A percentile compares a stretch with the other conserved stretches of the same genome.
Conservation (phyloP, 306 rosid species). For the Mimosa pudica region DNA sequence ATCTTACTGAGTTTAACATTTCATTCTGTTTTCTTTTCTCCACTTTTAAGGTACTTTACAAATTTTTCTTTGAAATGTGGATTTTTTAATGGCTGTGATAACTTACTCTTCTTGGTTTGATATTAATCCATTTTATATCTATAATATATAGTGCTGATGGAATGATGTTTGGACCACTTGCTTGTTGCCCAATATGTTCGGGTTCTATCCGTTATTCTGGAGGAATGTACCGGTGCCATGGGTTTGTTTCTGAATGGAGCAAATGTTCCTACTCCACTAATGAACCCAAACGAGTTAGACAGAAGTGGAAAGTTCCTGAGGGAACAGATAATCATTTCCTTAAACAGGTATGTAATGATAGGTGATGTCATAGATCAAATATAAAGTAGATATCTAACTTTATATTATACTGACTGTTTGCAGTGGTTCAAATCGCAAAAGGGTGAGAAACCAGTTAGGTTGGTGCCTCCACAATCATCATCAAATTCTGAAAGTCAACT, state of each 20-base stretch:
- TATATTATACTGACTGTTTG: conserved; percentile 38
- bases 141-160: conserved; percentile 76
- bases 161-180: conserved; percentile 97
- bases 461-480: conserved; percentile 61
- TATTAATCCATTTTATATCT: conserved; percentile 6
- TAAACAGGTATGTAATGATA: conserved; percentile 54
- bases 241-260: conserved; percentile 82
- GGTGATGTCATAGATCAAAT: conserved; percentile 19
- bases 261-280: conserved; percentile 81
- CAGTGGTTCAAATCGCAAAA: conserved; percentile 97
- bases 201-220: conserved; percentile 75
- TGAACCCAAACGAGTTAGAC: conserved; percentile 66
- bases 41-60: conserved; percentile 20
- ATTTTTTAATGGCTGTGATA: not conserved
- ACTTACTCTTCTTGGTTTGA: not conserved
- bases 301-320: conserved; percentile 90
- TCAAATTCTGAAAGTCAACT: conserved; percentile 55
- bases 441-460: conserved; percentile 65
- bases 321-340: conserved; percentile 74
- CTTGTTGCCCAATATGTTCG: conserved; percentile 74
- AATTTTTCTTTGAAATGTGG: conserved; percentile 25
- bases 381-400: conserved; percentile 28
- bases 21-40: conserved; percentile 15
- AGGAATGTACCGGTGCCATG: conserved; percentile 83
- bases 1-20: conserved; percentile 15